Evolutionary conservation across 176 grass and related monocot genomes (phyloP), one percentile per base, ranked within the genome.

Genomic region (Musa schizocarpa): DNA sequence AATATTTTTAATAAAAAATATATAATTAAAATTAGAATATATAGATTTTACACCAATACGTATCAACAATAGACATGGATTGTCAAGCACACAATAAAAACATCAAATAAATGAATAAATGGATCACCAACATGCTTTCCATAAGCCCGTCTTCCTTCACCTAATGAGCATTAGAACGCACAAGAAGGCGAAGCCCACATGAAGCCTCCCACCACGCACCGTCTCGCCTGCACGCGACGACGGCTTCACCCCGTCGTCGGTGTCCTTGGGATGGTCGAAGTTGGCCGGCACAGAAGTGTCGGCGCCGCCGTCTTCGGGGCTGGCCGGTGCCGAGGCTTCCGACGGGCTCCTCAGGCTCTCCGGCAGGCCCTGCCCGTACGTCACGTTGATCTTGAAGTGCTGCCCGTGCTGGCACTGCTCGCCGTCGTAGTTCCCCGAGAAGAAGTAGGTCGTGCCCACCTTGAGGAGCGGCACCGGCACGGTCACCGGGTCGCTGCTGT

Each of bases 391-490:
- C 56, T 68, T 63, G 73, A 99, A 93, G 53, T 69, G 84, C 79
- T 99, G 95, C 1, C 95, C 95, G 63, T 79, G 87, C 77, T 85
- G 55, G 88, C 95, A 99, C 76, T 99, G 90, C 81, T 94, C 95
- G 8, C 95, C 95, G 52, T 99, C 95, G 82, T 99, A 99, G 84
- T 91, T 85, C 6, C 89, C 80, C 7, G 95, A 99, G 73, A 99
- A 89, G 82, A 94, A 99, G 85, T 91, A 99, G 22, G 84, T 72
- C 26, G 51, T 19, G 3, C 95, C 90, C 13, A 91, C 86, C 53
- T 83, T 87, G 88, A 99, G 88, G 8, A 99, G 83, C 50, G 95
- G 95, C 74, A 98, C 95, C 8, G 75, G 62, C 22, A 93, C 82
- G 10, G 86, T 89, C 69, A 91, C 82, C 26, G 86, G 83, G 12